Conservation (phyloP, 1,284 basidiomycete genomes). For the Ustilago vetiveriae region DNA sequence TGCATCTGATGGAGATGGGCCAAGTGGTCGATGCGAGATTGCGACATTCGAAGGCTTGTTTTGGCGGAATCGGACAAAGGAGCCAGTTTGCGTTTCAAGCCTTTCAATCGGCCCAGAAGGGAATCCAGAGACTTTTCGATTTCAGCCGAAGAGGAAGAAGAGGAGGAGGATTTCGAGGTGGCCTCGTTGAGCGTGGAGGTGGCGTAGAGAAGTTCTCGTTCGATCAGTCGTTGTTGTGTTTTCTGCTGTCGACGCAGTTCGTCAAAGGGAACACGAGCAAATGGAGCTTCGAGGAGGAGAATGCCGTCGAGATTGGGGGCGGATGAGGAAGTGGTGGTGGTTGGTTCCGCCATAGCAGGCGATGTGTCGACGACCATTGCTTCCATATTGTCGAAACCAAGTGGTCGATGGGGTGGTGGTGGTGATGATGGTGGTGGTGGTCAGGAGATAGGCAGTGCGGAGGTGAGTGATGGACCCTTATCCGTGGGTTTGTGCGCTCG, state of each 20-base stretch:
- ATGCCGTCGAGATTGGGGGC: conserved; percentile 73
- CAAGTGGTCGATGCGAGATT: conserved; percentile 48
- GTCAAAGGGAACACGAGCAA: conserved; percentile 74
- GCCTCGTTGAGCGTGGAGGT: conserved; percentile 17
- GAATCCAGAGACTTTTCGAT: conserved; percentile 73
- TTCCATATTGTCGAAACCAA: conserved; percentile 17
- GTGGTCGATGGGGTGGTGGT: neutral
- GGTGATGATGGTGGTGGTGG: conserved; percentile 6
- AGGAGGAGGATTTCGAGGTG: neutral
- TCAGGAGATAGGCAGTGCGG: neutral
- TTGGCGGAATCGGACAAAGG: conserved; percentile 29
- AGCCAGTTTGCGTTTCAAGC: conserved; percentile 80
- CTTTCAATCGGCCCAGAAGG: conserved; percentile 79
- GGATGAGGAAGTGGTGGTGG: neutral
- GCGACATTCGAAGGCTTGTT: conserved; percentile 31
- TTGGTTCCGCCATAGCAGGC: neutral
- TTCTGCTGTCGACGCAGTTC: conserved; percentile 54
- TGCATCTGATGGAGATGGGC: conserved; percentile 36
- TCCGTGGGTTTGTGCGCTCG: neutral
- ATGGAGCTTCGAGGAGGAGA: conserved; percentile 87
- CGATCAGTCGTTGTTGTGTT: conserved; percentile 57
- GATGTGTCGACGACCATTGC: conserved; percentile 16
- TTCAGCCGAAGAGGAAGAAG: conserved; percentile 9
- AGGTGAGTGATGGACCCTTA: conserved; percentile 11
- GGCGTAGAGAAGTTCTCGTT: conserved; percentile 47